Base-by-base conservation (phyloP, 805 yeast species). In the Metschnikowia continentalis region DNA sequence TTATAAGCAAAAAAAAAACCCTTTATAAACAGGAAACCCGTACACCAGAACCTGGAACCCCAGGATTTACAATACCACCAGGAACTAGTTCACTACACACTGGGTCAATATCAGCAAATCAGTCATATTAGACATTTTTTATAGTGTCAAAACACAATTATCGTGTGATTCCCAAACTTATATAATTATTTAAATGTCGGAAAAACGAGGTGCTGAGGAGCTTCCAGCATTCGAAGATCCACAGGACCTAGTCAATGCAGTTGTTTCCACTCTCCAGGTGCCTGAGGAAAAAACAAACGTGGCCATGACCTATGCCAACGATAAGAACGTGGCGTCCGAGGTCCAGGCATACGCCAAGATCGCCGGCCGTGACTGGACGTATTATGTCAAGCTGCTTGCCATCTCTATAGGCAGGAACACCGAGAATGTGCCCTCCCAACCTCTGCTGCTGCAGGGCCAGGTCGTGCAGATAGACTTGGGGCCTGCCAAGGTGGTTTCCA, bases 291-390 rank as follows among this genome's bases (percentile, higher is more conserved):
- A 64, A 46, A 90, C 96, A 1, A 80, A 81, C 55, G 98, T 91
- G 5, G 81, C 96, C 11, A 72, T 71, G 43, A 78, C 72, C 23
- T 88, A 80, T 64, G 82, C 92, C 50, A 94, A 94, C 67, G 89
- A 84, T 47, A 81, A 82, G 54, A 86, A 81, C 56, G 62, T 70
- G 52, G 82, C 81, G 54, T 77, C 81, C 47, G 96, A 91, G 65
- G 91, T 94, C n/a, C 96, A 91, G 70, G 99, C 99, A 0, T 94
- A 92, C 67, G 99, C 97, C 35, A 94, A 94, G 67, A 85, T 94
- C 44, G 91, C 97, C 0, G 99, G 99, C 41, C 72, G 78, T 35
- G 83, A 82, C 62, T 94, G 99, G 99, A 92, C 99, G 1, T 94
- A 79, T 65, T 94, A 90, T 63, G 97, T 94, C 40, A 89, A 91